These are phyloP conservation scores for Nakazawaea anatomiae DNA, from an alignment of 805 yeast species.

Conservation along the genomic window DNA sequence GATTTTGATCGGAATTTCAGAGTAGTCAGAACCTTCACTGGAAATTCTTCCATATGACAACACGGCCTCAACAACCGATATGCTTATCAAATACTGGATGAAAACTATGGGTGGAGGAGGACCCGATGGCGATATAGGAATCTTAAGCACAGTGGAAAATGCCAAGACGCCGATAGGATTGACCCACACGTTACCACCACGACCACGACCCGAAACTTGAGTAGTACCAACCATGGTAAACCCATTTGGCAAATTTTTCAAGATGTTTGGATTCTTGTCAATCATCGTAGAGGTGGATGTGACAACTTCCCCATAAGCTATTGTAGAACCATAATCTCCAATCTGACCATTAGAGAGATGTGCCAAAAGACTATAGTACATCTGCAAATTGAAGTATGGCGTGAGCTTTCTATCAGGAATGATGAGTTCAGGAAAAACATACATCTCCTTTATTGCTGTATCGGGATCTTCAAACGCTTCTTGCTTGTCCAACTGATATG, in stretches of 20 bases:
- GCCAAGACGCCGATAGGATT: conserved; percentile 92
- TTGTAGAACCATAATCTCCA: conserved; percentile 50
- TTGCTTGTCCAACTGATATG: conserved; percentile 20
- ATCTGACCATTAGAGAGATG: conserved; percentile 4
- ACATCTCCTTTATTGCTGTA: conserved; percentile 49
- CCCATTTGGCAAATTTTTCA: conserved; percentile 65
- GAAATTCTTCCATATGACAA: conserved; percentile 39
- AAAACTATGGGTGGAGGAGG: conserved; percentile 64
- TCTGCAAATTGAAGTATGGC: conserved; percentile 64
- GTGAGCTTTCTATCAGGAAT: conserved; percentile 50
- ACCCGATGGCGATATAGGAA: conserved; percentile 40
- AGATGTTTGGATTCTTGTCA: conserved; percentile 60
- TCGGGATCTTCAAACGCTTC: conserved; percentile 48
- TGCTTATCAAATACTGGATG: conserved; percentile 75
- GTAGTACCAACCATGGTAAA: conserved; percentile 66
- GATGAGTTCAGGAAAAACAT: conserved; percentile 32
- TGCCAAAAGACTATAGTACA: conserved; percentile 37
- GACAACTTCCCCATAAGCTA: conserved; percentile 81
- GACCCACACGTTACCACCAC: conserved; percentile 94
- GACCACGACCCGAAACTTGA: conserved; percentile 88
- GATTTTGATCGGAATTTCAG: conserved; percentile 69
- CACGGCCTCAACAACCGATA: conserved; percentile 80
- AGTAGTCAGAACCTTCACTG: conserved; percentile 34
- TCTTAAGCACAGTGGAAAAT: conserved; percentile 59
- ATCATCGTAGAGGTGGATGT: conserved; percentile 81